Evolutionary conservation across 768 basidiomycete species (phyloP), one percentile per base, ranked within the genome.

Genomic region (Tricholoma terreum): DNA sequence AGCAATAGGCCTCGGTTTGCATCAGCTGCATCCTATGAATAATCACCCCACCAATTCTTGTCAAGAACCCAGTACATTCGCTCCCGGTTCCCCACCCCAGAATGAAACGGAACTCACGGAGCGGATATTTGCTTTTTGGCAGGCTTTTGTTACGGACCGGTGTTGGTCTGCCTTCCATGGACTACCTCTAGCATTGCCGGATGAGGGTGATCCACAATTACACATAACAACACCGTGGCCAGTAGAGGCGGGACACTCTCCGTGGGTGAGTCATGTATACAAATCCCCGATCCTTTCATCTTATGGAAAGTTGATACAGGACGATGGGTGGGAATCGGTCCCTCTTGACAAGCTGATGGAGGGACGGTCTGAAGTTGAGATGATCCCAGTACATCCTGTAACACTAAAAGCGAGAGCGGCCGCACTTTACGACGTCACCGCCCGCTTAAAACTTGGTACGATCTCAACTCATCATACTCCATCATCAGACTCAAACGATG

Each of bases 141-240:
- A 84, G 67, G 76, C 84, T 17, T 85, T 82, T 62, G 77, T 79
- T 67, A 75, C 85, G n/a, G 84, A 86, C 61, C 75, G 84, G 24
- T 79, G 79, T 30, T 85, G 84, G 83, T 77, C 82, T 14, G 78
- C 81, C 6, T 79, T 77, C 2, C 80, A 78, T 60, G 82, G 81
- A 3, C 72, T 84, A 27, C 81, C 82, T 9, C 74, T 79, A 15
- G 81, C 80, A 1, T 72, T 83, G 4, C 78, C 82, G 9, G 80
- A 83, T 54, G 78, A 80, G 50, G 77, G 79, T 52, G 70, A 73
- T 52, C 73, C 77, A 5, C 77, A 77, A 54, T 75, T 75, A 42
- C 71, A 75, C 36, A 80, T 85, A 53, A 78, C 76, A 58, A 85
- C 85, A 2, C 78, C 81, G 6, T 81, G 82, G 76, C 81, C 81